These are phyloP conservation scores for Globisporangium parvum DNA, from an alignment of 352 stramenopile genomes.

Conservation along the genomic window DNA sequence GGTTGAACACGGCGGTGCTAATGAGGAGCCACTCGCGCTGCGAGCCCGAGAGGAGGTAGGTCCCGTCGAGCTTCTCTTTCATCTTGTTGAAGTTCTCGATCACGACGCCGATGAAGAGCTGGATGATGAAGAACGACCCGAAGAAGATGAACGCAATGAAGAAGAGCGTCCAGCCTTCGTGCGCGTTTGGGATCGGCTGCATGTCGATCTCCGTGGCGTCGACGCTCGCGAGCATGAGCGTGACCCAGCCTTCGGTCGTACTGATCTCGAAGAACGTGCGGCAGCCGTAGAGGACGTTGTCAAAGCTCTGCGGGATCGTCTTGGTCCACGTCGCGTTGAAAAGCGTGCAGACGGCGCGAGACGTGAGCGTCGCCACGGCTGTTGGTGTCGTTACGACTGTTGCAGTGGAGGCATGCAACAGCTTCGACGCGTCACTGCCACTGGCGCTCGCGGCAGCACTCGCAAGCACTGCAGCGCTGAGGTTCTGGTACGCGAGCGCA, in stretches of 20 bases:
- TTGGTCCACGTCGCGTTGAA: constrained; percentile 31
- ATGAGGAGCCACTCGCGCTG: constrained; percentile 78
- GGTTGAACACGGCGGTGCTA: constrained; percentile 38
- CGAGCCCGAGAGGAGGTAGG: constrained; percentile 58
- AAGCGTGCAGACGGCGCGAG: constrained; percentile 31
- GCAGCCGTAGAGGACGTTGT: constrained; percentile 65
- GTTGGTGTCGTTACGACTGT: no score
- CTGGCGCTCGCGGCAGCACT: not conserved
- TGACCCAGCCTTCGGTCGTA: constrained; percentile 85
- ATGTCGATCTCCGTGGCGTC: constrained; percentile 84
- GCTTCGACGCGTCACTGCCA: no score
- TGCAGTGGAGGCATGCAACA: no score
- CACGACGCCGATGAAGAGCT: constrained; percentile 90
- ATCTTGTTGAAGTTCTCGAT: constrained; percentile 89
- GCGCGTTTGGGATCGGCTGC: constrained; percentile 78
- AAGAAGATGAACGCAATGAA: constrained; percentile 87
- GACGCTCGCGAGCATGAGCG: constrained; percentile 82
- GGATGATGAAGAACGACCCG: constrained; percentile 87
- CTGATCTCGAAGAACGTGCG: constrained; percentile 87
- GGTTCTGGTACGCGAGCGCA: constrained; percentile 7
- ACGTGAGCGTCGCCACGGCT: constrained; percentile 28
- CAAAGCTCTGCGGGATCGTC: constrained; percentile 66
- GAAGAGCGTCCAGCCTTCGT: constrained; percentile 69
- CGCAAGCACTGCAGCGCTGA: not conserved
- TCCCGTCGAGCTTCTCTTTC: constrained; percentile 59